These are phyloP conservation scores for Populus pruinosa DNA, from an alignment of 345 rosid genomes.

Conservation along the genomic window DNA sequence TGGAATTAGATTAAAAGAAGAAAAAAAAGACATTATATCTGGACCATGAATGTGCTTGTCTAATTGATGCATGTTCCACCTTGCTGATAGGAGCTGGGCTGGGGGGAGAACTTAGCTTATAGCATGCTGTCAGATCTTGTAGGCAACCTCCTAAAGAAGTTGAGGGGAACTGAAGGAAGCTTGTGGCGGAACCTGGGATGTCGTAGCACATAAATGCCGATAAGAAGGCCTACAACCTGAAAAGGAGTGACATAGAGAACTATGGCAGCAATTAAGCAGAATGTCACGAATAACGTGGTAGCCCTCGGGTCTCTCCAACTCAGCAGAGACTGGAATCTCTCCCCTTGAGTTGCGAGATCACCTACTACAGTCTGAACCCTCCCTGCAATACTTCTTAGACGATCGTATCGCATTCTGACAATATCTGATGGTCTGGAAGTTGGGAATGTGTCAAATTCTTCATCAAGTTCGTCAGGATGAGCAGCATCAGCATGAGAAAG, in stretches of 20 bases:
- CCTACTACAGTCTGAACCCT: slow-evolving; percentile 32
- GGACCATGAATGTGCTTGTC: no score
- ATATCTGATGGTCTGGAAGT: slow-evolving; percentile 24
- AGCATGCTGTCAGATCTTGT: slow-evolving; percentile 34
- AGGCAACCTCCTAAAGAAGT: slow-evolving; percentile 33
- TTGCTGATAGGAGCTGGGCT: neutral
- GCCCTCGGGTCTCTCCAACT: slow-evolving; percentile 38
- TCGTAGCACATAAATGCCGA: slow-evolving; percentile 22
- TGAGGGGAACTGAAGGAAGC: slow-evolving; percentile 32
- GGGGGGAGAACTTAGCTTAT: neutral
- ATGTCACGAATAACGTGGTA: slow-evolving; percentile 24
- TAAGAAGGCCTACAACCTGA: slow-evolving; percentile 24
- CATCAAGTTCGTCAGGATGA: slow-evolving; percentile 30
- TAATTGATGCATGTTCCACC: no score
- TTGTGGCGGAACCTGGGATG: slow-evolving; percentile 33
- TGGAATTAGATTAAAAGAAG: no score
- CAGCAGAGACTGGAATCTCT: slow-evolving; percentile 27
- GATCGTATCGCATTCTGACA: slow-evolving; percentile 26
- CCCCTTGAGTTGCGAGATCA: slow-evolving; percentile 33
- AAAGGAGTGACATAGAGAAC: slow-evolving; percentile 32
- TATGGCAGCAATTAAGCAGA: slow-evolving; percentile 26
- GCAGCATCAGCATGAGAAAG: slow-evolving; percentile 26
- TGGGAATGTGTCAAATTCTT: slow-evolving; percentile 29
- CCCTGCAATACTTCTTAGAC: slow-evolving; percentile 30
- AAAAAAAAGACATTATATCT: no score